phyloP scores from a whole-genome alignment of 1,284 basidiomycete genomes.

The Rhizoctonia solani region DNA sequence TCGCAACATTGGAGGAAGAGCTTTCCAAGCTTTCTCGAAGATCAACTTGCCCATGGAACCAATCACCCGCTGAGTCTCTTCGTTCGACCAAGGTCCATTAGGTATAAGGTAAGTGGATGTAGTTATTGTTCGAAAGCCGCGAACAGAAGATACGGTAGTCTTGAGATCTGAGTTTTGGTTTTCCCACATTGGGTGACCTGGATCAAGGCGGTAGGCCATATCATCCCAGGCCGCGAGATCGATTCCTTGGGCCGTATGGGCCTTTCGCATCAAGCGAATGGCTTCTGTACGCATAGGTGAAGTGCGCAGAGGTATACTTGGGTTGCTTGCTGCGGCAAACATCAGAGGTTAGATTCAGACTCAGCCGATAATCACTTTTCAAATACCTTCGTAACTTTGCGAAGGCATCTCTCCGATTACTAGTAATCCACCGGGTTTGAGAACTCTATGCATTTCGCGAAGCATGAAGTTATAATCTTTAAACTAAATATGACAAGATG shows the following conservation, averaged over 20 bases:
- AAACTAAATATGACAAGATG: no score
- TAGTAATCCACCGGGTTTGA: slow-evolving; percentile 13
- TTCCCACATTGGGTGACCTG: slow-evolving; percentile 6
- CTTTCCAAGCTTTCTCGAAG: neutral
- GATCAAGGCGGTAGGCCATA: neutral
- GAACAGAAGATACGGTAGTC: neutral
- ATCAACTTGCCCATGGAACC: neutral
- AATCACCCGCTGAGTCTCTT: slow-evolving; percentile 4
- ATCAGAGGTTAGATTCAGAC: neutral
- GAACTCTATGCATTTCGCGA: slow-evolving; percentile 17
- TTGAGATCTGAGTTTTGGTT: neutral
- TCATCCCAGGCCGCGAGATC: slow-evolving; percentile 9
- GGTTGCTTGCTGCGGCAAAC: neutral
- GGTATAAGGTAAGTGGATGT: neutral
- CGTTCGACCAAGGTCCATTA: neutral
- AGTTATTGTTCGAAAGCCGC: slow-evolving; percentile 8
- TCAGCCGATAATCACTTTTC: neutral
- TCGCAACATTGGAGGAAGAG: neutral
- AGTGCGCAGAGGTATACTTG: neutral
- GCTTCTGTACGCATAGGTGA: neutral
- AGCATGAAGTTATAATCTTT: slow-evolving; percentile 11
- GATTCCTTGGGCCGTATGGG: neutral
- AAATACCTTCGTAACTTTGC: slow-evolving; percentile 13
- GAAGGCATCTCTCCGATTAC: slow-evolving; percentile 12
- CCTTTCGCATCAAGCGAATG: neutral